A percentile compares a stretch with the other conserved stretches of the same genome.
phyloP scores from a whole-genome alignment of 257 asterid species.

The Ilex asprella region DNA sequence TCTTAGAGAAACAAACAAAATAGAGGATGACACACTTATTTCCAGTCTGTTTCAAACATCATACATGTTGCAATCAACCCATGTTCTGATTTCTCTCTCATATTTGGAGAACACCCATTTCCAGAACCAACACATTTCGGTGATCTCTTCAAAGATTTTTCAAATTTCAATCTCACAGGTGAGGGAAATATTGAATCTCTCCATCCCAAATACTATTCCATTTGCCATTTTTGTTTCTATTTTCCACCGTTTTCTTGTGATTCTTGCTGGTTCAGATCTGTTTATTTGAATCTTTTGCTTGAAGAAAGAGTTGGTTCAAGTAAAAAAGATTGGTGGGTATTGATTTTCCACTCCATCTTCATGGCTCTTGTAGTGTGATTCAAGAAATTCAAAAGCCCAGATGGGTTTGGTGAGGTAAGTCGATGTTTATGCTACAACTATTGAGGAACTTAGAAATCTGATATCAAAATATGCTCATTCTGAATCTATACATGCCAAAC shows the following conservation, averaged over 20 bases:
- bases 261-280: constrained; percentile 36
- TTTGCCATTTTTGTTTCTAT: constrained; percentile 3
- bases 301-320: too few species aligned
- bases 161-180: constrained; percentile 2
- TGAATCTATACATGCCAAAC: background rate
- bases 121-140: constrained; percentile 10
- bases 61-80: constrained; percentile 23
- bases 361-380: constrained; percentile 8
- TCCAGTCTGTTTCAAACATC: constrained; percentile 46
- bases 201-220: background rate
- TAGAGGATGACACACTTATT: constrained; percentile 21
- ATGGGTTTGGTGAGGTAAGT: background rate
- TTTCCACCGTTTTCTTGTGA: background rate
- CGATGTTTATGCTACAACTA: background rate
- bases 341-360: constrained; percentile 3
- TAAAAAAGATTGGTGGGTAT: background rate
- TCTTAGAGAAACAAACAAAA: constrained; percentile 4
- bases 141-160: constrained; percentile 1
- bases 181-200: background rate
- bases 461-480: background rate
- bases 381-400: background rate
- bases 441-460: background rate
- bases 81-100: constrained; percentile 12
- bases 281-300: too few species aligned
- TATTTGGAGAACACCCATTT: constrained; percentile 12